phyloP scores from a whole-genome alignment of 257 asterid species.

The Echium plantagineum region DNA sequence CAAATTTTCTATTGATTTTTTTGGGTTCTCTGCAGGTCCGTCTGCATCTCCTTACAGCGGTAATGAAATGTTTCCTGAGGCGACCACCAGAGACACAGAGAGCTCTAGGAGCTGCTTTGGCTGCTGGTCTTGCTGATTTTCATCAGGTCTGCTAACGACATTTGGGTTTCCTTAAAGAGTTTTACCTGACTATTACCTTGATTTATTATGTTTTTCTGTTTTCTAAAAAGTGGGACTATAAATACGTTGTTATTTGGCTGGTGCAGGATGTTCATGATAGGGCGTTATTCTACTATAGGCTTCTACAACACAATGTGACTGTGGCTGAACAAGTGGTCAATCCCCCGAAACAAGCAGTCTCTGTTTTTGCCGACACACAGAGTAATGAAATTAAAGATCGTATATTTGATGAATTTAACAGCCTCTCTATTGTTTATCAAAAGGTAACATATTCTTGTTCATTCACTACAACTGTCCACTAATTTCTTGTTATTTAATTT shows the following conservation, averaged over 20 bases:
- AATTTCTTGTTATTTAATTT: not conserved
- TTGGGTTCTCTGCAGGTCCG: slow-evolving; percentile 58
- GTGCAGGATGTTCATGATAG: slow-evolving; percentile 99
- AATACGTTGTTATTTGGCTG: slow-evolving; percentile 1
- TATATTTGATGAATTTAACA: slow-evolving; percentile 93
- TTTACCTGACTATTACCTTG: slow-evolving; percentile 3
- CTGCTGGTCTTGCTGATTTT: slow-evolving; percentile 94
- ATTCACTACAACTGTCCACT: not conserved
- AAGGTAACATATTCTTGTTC: slow-evolving; percentile 37
- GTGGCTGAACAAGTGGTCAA: slow-evolving; percentile 85
- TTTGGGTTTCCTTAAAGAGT: slow-evolving; percentile 4
- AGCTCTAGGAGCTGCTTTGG: slow-evolving; percentile 85
- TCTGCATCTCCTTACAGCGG: slow-evolving; percentile 87
- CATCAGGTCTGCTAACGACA: slow-evolving; percentile 67
- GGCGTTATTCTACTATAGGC: slow-evolving; percentile 93
- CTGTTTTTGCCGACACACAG: slow-evolving; percentile 95
- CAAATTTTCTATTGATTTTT: not conserved
- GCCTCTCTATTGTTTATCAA: slow-evolving; percentile 92
- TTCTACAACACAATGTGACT: slow-evolving; percentile 55
- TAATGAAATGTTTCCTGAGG: slow-evolving; percentile 84
- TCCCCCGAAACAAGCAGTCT: slow-evolving; percentile 99
- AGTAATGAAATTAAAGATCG: slow-evolving; percentile 97
- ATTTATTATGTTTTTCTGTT: slow-evolving; percentile 4
- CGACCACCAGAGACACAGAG: slow-evolving; percentile 89
- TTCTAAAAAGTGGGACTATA: not conserved